Evolutionary conservation across 441 rosid genomes (phyloP), one percentile per base, ranked within the genome.

Genomic region (Arabidopsis lyrata): DNA sequence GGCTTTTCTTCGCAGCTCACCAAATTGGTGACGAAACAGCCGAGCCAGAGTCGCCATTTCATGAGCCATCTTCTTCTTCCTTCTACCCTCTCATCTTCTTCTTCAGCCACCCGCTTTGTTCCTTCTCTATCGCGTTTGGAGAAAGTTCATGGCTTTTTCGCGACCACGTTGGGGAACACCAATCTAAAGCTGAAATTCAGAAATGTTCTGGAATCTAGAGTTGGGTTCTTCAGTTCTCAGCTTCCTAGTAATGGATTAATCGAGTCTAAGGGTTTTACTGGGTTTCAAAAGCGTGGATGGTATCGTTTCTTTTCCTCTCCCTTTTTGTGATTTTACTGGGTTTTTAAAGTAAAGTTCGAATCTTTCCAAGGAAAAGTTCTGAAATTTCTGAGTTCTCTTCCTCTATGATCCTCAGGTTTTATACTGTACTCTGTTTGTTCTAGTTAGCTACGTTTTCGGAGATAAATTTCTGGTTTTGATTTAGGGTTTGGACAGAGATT

Each of bases 261-360:
- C 57, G 82, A 78, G 48, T 70, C 78, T 58, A 13, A 49, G 53
- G 55, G 60, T n/a, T 68, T 69, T 54, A 81, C 73, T 71, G 74
- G 80, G 59, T 87, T 74, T 74, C 66, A 58, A 16, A 78, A 79
- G 44, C 75, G 80, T 57, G 41, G 73, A 70, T 74, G 91, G 96
- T 93, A 83, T 38, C 29, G 52, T 27, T 29, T 7, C 52, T 54
- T 39, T 29, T 41, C 12, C n/a, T 48, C 58, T 49, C 16, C 8
- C 15, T 1, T 32, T 32, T 15, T 24, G 45, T 41, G 20, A 7
- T 39, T 41, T 38, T 60, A 3, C 16, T 13, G 18, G 32, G 34
- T 13, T 45, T 45, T 45, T 20, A 8, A 15, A 45, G 50, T 15
- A 45, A 45, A 45, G 10, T 45, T 56, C 3, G 13, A 55, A 7